A percentile compares a stretch with the other conserved stretches of the same genome.
phyloP scores from a whole-genome alignment of 208 protist genomes.

The Wallacemonas sp. region DNA sequence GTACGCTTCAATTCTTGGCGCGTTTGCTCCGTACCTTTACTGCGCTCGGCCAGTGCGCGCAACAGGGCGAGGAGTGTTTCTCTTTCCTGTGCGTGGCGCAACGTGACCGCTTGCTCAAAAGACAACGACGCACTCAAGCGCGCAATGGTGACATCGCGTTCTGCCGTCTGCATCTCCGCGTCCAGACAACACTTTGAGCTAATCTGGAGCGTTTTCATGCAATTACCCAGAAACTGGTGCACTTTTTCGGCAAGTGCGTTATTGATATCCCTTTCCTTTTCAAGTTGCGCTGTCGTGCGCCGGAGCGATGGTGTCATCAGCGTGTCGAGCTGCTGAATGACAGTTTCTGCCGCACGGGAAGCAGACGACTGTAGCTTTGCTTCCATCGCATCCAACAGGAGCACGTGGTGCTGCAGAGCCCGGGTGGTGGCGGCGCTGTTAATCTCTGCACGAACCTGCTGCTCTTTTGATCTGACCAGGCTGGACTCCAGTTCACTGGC shows the following conservation, averaged over 20 bases:
- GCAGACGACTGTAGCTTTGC: slow-evolving; percentile 1
- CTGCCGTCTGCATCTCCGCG: slow-evolving; percentile 43
- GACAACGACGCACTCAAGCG: slow-evolving; percentile 45
- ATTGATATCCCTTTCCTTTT: slow-evolving; percentile 36
- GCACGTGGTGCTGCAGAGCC: background rate
- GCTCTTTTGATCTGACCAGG: background rate
- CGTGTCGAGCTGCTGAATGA: slow-evolving; percentile 28
- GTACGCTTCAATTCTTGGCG: slow-evolving; percentile 36
- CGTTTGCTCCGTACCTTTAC: slow-evolving; percentile 37
- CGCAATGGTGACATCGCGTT: slow-evolving; percentile 43
- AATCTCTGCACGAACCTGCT: slow-evolving; percentile 4
- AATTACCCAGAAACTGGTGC: slow-evolving; percentile 27
- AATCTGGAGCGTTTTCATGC: slow-evolving; percentile 28
- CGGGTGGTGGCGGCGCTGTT: background rate
- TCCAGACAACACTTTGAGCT: slow-evolving; percentile 34
- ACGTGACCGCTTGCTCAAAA: slow-evolving; percentile 40
- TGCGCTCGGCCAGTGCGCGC: slow-evolving; percentile 49
- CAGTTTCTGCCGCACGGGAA: slow-evolving; percentile 3
- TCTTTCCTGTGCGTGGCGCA: slow-evolving; percentile 53
- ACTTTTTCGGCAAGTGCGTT: slow-evolving; percentile 42
- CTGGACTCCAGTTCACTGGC: background rate
- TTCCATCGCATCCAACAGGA: slow-evolving; percentile 15
- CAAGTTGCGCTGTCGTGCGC: slow-evolving; percentile 31
- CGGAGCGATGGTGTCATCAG: slow-evolving; percentile 13
- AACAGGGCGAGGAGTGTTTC: slow-evolving; percentile 69